Evolutionary conservation across 2,329 filamentous ascomycete species (phyloP), one percentile per base, ranked within the genome.

Genomic region (Colletotrichum sp.): DNA sequence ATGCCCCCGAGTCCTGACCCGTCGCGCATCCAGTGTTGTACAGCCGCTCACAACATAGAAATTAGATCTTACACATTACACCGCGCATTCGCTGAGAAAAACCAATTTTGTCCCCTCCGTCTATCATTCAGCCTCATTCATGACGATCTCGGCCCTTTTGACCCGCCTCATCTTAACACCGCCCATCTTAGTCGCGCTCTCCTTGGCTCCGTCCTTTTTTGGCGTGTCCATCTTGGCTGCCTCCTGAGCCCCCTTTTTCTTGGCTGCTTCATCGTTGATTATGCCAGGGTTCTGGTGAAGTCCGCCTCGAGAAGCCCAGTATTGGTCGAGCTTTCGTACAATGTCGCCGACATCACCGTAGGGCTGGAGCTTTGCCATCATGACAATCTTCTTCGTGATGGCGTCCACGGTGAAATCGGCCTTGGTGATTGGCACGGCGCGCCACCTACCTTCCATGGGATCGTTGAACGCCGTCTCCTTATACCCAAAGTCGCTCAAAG

Each of bases 371-470:
- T 62, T 48, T 3, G 75, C 75, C 75, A 77, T 77, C 18, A 60
- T 30, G 34, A 68, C 62, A 12, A 77, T 66, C 28, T 72, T 75
- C 22, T 39, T 30, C 22, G 34, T 66, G 26, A 75, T 30, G 36
- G 75, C 75, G 16, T 72, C 67, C 13, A 10, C 24, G 15, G 68
- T 72, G 26, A 59, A 75, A 26, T 75, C 75, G 13, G 63, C 32
- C n/a, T 68, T 22, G 18, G 22, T 36, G 22, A 71, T 63, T 7
- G 75, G 71, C 15, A 76, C 75, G 8, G 75, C 75, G 5, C 84
- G 76, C 82, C 84, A 87, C 26, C 79, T 80, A 6, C 75, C n/a
- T 32, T 86, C 84, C 82, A 86, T 84, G 7, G 85, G 85, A 71
- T 86, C 82, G 22, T 81, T 78, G 76, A 82, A 86, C 34, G 80